These are phyloP conservation scores for Fusarium proliferatum DNA, from an alignment of 2,329 filamentous ascomycete genomes.

Conservation along the genomic window DNA sequence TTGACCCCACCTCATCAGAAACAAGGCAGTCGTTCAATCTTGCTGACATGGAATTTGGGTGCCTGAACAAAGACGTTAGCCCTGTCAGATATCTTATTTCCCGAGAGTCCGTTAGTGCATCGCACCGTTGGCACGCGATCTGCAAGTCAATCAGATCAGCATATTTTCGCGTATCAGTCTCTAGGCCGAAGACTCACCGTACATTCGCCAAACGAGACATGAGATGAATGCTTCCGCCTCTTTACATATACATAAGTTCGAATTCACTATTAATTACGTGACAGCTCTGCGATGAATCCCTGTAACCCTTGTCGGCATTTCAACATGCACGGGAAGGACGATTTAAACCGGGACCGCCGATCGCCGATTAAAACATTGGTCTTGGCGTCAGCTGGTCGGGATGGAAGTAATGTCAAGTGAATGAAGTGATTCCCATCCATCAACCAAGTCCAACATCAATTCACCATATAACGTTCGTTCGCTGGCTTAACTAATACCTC, in stretches of 20 bases:
- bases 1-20: neutral
- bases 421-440: neutral
- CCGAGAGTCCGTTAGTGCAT: neutral
- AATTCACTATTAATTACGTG: accelerated
- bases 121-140: neutral
- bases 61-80: neutral
- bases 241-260: accelerated
- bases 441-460: accelerated
- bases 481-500: too few species aligned
- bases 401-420: too few species aligned
- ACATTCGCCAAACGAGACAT: accelerated
- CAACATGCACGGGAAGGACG: neutral
- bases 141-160: neutral
- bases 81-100: neutral
- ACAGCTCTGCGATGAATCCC: accelerated
- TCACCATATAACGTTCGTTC: too few species aligned
- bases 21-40: neutral
- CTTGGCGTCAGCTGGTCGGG: neutral
- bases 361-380: neutral
- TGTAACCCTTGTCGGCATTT: neutral
- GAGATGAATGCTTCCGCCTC: accelerated
- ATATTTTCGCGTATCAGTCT: neutral
- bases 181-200: neutral
- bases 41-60: neutral
- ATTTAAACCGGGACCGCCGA: neutral